Conservation (phyloP, 371 early-diverging fungal species). For the Mycotypha africana region DNA sequence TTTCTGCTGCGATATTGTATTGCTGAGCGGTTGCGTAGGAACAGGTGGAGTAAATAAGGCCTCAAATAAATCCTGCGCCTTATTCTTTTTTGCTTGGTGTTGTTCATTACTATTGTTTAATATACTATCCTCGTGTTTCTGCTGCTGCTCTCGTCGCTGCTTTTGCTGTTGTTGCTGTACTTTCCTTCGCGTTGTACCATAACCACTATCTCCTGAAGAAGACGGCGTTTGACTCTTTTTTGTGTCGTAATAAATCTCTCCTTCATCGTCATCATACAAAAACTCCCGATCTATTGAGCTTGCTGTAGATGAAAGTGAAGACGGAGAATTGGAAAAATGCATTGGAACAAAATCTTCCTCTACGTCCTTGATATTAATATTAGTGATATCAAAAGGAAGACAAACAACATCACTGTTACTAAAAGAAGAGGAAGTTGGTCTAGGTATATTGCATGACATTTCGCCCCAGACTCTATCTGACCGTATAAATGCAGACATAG, state of each 20-base stretch:
- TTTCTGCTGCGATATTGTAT: too few relatives aligned
- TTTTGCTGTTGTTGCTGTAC: background rate
- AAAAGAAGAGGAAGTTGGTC: too few relatives aligned
- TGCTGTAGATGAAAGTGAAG: background rate
- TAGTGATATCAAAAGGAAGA: too few relatives aligned
- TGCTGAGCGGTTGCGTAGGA: too few relatives aligned
- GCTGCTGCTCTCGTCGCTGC: too few relatives aligned
- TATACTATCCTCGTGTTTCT: background rate
- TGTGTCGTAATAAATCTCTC: constrained; percentile 8
- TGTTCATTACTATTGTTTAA: too few relatives aligned
- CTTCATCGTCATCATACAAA: background rate
- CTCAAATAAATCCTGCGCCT: constrained; percentile 12
- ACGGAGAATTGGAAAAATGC: background rate
- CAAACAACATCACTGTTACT: too few relatives aligned
- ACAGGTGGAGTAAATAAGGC: constrained; percentile 9
- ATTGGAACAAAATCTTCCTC: background rate
- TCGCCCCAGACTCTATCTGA: too few relatives aligned
- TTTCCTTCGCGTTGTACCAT: constrained; percentile 6
- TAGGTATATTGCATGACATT: too few relatives aligned
- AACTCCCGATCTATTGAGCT: background rate
- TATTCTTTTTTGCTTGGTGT: constrained; percentile 3
- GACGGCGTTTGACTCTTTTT: constrained; percentile 12
- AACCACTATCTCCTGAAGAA: constrained; percentile 22
- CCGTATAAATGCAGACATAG: too few relatives aligned
- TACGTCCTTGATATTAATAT: constrained; percentile 1